Percentiles rank a stretch among this genome's conserved stretches.
Conservation (phyloP, 176 grass and related monocot species). For the Carex pumila region DNA sequence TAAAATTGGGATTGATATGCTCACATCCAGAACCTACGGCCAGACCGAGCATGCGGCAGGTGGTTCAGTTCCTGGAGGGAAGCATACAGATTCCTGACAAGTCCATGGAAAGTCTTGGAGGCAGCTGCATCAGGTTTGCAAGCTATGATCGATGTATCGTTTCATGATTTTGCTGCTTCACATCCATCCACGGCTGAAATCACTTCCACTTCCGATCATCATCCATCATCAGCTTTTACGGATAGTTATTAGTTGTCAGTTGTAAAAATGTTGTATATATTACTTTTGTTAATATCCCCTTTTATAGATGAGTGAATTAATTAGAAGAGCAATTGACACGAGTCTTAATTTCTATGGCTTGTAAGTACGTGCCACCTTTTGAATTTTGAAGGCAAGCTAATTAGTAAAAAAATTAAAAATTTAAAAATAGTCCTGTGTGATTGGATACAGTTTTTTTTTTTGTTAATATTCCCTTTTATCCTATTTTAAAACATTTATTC, state of each 20-base stretch:
- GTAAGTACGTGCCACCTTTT: background rate
- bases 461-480: too few species aligned
- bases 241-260: background rate
- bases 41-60: slow-evolving; percentile 36
- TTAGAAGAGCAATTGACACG: background rate
- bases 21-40: slow-evolving; percentile 30
- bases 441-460: too few species aligned
- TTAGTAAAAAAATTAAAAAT: too few species aligned
- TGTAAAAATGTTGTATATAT: background rate
- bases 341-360: background rate
- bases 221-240: background rate
- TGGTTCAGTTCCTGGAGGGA: slow-evolving; percentile 26
- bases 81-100: slow-evolving; percentile 12
- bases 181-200: background rate
- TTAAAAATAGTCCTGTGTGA: too few species aligned
- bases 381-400: too few species aligned
- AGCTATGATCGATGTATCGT: background rate
- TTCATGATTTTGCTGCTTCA: background rate
- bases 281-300: background rate
- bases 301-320: slow-evolving; percentile 7
- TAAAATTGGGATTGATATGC: slow-evolving; percentile 49
- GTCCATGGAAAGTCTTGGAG: slow-evolving; percentile 15
- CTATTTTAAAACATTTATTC: too few species aligned
- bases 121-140: background rate
- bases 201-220: background rate